Base-by-base conservation (phyloP, 1,284 basidiomycete genomes). In the Leccinum cinnamomeum region DNA sequence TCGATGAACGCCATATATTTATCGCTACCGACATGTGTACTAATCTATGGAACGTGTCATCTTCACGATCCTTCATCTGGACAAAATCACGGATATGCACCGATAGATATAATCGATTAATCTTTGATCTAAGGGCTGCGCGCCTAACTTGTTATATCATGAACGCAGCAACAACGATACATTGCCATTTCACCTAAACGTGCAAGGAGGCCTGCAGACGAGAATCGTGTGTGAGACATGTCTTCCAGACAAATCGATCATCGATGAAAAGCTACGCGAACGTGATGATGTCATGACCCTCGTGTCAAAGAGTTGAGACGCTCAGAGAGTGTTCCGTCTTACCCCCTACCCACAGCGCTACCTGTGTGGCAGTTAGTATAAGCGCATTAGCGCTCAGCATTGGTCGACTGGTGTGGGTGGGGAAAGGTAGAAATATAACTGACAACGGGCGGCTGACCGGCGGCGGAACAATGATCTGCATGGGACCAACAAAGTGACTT, bases 131-230 rank as follows among this genome's bases (percentile, higher is more conserved):
- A 25, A 20, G 41, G 23, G 41, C 20, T 30, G n/a, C n/a, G 4
- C 10, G 48, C 53, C 53, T 35, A 56, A 68, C 50, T 37, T 50
- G 48, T 58, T 64, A 70, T 51, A 46, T 14, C 18, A 35, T 53
- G 50, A 56, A 53, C 39, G 59, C 37, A 39, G 14, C 25, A 53
- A 28, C 20, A 33, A 8, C 25, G 18, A 2, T 48, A 20, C 10
- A 7, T 20, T 46, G 18, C 18, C 44, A 18, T 48, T 20, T 20
- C 56, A 59, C 59, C 25, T 23, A 8, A 23, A n/a, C 57, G 30
- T 35, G 35, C 35, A 16, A 33, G 48, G 20, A 25, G 28, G 11
- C 37, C 23, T 28, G 48, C 28, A 23, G 33, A 6, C 18, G 3
- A 23, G 6, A 33, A 54, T 39, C 18, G 6, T 10, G 50, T 20